Conservation (phyloP, 768 basidiomycete genomes). For the Asterophora parasitica region DNA sequence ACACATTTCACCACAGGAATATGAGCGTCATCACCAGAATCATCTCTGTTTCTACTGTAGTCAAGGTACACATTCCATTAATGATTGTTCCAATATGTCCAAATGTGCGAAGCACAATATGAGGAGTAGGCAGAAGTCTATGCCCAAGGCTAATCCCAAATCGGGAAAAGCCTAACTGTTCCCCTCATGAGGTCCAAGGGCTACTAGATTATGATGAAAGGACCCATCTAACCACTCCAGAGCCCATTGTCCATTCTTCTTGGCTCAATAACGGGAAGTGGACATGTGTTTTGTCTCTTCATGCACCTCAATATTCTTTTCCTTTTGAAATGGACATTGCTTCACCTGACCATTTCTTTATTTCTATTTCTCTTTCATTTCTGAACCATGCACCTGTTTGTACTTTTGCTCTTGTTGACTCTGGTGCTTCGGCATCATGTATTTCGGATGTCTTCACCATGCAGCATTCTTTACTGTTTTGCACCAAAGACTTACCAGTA, state of each 20-base stretch:
- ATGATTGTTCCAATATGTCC: slow-evolving; percentile 22
- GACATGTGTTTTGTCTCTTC: neutral
- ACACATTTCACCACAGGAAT: slow-evolving; percentile 24
- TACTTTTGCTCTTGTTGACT: slow-evolving; percentile 34
- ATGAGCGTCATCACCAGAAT: slow-evolving; percentile 16
- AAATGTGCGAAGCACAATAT: too few species aligned
- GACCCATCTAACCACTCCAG: slow-evolving; percentile 17
- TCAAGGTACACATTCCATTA: slow-evolving; percentile 21
- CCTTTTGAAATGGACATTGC: slow-evolving; percentile 5
- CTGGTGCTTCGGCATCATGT: slow-evolving; percentile 30
- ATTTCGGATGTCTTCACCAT: slow-evolving; percentile 31
- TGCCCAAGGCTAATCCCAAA: neutral
- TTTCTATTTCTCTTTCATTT: slow-evolving; percentile 24
- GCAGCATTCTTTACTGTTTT: slow-evolving; percentile 27
- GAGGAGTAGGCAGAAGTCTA: too few species aligned
- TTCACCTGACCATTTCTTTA: slow-evolving; percentile 23
- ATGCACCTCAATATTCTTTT: neutral
- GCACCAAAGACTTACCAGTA: slow-evolving; percentile 23
- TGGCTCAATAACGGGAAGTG: neutral
- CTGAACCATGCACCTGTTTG: slow-evolving; percentile 25
- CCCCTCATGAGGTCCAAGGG: too few species aligned
- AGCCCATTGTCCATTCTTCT: neutral
- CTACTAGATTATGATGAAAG: slow-evolving; percentile 12
- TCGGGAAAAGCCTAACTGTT: slow-evolving; percentile 26
- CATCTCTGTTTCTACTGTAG: slow-evolving; percentile 34